Percentiles rank a stretch among this genome's conserved stretches.
Evolutionary conservation across 208 protist genomes (phyloP).

Genomic region (Crithidia sp.): DNA sequence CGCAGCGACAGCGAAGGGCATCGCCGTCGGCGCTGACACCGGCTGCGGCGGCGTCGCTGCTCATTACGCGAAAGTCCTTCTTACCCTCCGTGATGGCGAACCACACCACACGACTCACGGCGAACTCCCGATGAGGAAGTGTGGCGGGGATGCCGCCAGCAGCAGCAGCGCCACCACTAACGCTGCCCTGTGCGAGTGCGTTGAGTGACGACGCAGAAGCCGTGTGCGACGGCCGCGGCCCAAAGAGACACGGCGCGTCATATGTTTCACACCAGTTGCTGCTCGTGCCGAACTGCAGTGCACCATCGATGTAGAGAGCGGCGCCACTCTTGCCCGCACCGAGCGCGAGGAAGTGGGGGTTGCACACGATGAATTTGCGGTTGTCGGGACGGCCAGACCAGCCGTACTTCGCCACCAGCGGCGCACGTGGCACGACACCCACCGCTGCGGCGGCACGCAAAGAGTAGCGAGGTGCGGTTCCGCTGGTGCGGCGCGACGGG

Average conservation of each 20-base stretch:
- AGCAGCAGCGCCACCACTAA: background rate
- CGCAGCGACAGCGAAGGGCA: background rate
- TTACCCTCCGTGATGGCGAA: conserved; percentile 29
- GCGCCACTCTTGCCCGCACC: conserved; percentile 60
- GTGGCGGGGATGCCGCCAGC: background rate
- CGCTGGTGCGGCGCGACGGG: background rate
- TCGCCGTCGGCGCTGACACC: background rate
- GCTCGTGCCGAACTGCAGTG: conserved; percentile 61
- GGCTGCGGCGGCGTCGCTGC: background rate
- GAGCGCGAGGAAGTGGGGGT: conserved; percentile 52
- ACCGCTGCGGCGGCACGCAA: background rate
- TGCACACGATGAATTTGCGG: conserved; percentile 50
- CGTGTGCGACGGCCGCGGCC: background rate
- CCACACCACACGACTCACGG: conserved; percentile 31
- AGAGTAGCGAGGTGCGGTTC: background rate
- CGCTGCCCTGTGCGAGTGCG: too few relatives aligned
- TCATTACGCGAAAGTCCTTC: conserved; percentile 12
- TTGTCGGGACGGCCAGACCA: conserved; percentile 39
- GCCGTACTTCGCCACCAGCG: conserved; percentile 35
- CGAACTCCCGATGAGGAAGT: conserved; percentile 27
- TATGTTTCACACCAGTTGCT: conserved; percentile 61
- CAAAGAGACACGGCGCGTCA: conserved; percentile 48
- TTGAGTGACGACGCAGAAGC: background rate
- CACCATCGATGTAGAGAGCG: conserved; percentile 54
- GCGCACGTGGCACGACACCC: conserved; percentile 10